Evolutionary conservation across 2,329 filamentous ascomycete genomes (phyloP).

Genomic region (Diaporthe sp.): DNA sequence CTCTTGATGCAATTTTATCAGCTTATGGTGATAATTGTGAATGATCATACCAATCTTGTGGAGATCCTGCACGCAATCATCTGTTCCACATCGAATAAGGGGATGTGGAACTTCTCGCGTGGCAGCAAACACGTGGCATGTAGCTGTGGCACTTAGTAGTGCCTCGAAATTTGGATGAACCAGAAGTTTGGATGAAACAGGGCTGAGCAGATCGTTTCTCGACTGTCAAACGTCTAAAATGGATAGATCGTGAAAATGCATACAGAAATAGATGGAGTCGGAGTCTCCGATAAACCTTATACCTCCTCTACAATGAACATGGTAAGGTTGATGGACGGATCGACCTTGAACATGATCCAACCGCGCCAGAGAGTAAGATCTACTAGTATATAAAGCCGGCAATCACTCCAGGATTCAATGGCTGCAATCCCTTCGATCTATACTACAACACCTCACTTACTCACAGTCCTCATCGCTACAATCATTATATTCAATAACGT

Average conservation of each 20-base stretch:
- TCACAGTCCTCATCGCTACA: not conserved
- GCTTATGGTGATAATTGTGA: not conserved
- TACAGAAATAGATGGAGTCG: not conserved
- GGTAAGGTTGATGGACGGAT: no score
- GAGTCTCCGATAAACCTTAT: not conserved
- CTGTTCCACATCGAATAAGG: not conserved
- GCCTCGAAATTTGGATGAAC: not conserved
- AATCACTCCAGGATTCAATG: not conserved
- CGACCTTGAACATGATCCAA: no score
- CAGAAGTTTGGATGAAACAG: not conserved
- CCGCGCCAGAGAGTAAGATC: no score
- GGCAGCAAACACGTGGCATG: not conserved
- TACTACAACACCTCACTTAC: not conserved
- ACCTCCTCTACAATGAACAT: not conserved
- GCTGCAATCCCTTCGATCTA: not conserved
- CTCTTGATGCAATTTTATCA: not conserved
- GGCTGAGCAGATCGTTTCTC: not conserved
- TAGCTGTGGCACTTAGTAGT: not conserved
- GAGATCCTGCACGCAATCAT: not conserved
- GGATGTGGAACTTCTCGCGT: not conserved
- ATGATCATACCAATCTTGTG: not conserved
- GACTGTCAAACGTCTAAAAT: not conserved
- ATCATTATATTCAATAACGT: not conserved
- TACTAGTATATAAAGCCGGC: not conserved
- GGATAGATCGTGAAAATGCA: no score